phyloP scores from a whole-genome alignment of 2,329 filamentous ascomycete species.

The Aschersonia sp. region DNA sequence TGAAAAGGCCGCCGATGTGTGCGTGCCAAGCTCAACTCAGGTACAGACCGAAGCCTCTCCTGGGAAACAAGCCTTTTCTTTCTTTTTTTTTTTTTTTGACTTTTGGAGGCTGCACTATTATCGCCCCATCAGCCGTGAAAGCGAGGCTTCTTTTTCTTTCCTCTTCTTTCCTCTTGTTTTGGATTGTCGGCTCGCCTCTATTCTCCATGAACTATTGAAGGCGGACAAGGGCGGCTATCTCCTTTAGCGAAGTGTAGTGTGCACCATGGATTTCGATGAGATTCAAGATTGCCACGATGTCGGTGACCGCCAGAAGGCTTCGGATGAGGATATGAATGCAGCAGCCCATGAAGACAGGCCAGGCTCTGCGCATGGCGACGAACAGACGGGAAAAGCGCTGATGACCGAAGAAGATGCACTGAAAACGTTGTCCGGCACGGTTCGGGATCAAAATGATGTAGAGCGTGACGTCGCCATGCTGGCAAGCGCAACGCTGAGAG shows the following conservation, averaged over 20 bases:
- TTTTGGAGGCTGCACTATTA: too few relatives aligned
- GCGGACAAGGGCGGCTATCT: neutral
- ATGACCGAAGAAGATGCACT: conserved; percentile 47
- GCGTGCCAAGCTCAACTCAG: too few relatives aligned
- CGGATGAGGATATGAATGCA: neutral
- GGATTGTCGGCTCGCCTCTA: too few relatives aligned
- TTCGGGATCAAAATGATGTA: conserved; percentile 78
- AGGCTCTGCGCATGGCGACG: neutral
- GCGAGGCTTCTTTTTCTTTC: too few relatives aligned
- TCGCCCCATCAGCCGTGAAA: too few relatives aligned
- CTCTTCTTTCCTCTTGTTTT: too few relatives aligned
- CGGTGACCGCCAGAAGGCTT: neutral
- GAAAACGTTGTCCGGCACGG: conserved; percentile 47
- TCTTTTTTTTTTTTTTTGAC: too few relatives aligned
- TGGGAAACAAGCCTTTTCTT: too few relatives aligned
- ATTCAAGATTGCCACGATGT: neutral
- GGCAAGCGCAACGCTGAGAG: conserved; percentile 42
- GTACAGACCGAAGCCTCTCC: too few relatives aligned
- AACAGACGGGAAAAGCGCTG: conserved; percentile 10
- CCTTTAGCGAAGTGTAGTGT: neutral
- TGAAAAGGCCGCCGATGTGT: too few relatives aligned
- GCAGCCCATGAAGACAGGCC: neutral
- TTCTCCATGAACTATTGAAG: neutral
- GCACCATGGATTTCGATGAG: neutral
- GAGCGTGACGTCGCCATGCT: conserved; percentile 68